Conservation (phyloP, 176 grass and related monocot species). For the Phragmites australis region DNA sequence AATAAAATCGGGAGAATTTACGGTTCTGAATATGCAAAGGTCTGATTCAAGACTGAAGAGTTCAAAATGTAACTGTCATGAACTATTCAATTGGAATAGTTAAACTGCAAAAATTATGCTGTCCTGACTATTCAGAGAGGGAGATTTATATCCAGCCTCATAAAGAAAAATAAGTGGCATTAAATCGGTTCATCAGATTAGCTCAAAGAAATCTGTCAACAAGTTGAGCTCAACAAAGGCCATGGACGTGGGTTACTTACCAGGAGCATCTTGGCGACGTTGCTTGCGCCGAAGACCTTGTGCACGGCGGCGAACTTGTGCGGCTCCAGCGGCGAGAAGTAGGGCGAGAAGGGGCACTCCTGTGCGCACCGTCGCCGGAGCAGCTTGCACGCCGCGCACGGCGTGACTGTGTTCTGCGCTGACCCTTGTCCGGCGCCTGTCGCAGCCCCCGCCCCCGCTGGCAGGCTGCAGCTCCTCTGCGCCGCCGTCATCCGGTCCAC, state of each 20-base stretch:
- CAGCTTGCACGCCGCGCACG: conserved; percentile 89
- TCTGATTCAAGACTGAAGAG: not conserved
- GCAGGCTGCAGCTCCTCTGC: conserved; percentile 53
- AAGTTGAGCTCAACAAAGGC: not conserved
- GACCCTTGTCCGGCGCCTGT: conserved; percentile 43
- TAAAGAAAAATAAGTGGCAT: not conserved
- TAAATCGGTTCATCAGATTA: not conserved
- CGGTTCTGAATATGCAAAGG: not conserved
- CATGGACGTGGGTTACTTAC: conserved; percentile 28
- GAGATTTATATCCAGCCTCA: not conserved
- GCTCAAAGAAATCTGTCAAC: not conserved
- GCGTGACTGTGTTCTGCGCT: conserved; percentile 63
- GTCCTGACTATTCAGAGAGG: not conserved
- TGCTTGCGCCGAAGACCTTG: conserved; percentile 95
- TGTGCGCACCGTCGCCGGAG: conserved; percentile 87
- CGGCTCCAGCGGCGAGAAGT: conserved; percentile 93
- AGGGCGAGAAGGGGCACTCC: conserved; percentile 93
- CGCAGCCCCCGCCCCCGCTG: not conserved
- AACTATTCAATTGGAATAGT: not conserved
- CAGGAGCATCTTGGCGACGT: conserved; percentile 93
- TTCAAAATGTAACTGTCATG: not conserved
- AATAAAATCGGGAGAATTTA: not conserved
- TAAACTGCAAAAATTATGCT: not conserved
- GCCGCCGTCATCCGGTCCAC: conserved; percentile 55
- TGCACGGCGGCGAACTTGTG: conserved; percentile 90